Evolutionary conservation across 2,329 filamentous ascomycete genomes (phyloP).

Genomic region (Mollisia scopiformis): DNA sequence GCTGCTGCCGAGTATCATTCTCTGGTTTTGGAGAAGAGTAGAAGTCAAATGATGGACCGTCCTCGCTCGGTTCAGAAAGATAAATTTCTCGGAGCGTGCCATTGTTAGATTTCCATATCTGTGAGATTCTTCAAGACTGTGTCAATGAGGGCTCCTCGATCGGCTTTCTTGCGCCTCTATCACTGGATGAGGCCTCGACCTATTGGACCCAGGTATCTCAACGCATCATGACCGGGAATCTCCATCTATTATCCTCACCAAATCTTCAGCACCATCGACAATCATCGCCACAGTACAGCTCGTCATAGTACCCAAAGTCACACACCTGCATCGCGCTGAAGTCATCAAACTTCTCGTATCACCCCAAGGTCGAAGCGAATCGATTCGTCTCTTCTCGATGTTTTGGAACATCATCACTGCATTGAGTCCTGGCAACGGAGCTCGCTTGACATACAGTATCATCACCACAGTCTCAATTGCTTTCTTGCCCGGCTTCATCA

Average conservation of each 20-base stretch:
- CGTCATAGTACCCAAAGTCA: background rate
- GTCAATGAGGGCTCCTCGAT: constrained; percentile 11
- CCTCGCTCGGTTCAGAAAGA: too few species aligned
- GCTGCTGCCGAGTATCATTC: too few species aligned
- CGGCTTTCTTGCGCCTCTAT: constrained; percentile 10
- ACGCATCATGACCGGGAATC: background rate
- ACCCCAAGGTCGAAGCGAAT: constrained; percentile 13
- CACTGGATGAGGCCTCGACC: background rate
- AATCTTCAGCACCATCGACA: background rate
- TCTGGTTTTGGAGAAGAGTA: too few species aligned
- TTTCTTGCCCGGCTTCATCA: constrained; percentile 18
- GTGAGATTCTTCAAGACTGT: constrained; percentile 5
- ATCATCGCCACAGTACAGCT: constrained; percentile 11
- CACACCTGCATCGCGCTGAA: constrained; percentile 12
- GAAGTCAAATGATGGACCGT: too few species aligned
- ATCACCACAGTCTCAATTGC: constrained; percentile 30
- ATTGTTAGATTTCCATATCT: too few species aligned
- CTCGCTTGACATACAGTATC: constrained; percentile 32
- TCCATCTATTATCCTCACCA: constrained; percentile 8
- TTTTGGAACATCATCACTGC: constrained; percentile 22
- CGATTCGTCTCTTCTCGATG: constrained; percentile 24
- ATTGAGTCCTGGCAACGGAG: constrained; percentile 22
- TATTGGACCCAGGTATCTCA: constrained; percentile 3
- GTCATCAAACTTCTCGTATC: constrained; percentile 10
- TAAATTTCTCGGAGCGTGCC: too few species aligned